Base-by-base conservation (phyloP, 139 green algal genomes). In the Tetraselmis chui region DNA sequence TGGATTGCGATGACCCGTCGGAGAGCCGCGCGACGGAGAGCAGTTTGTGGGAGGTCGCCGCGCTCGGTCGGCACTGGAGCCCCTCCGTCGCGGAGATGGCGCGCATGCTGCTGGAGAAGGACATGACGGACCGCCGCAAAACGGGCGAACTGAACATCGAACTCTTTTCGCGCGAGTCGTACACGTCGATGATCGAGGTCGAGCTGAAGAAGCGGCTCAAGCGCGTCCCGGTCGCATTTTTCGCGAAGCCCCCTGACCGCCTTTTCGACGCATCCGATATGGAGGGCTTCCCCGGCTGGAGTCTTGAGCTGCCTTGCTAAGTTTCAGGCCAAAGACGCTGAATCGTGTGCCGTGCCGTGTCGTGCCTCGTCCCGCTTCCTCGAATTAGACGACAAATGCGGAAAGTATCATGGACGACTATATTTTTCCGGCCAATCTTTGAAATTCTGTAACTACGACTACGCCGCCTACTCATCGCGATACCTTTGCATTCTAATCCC, bases 31-130 rank as follows among this genome's bases (percentile, higher is more conserved):
- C 93, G 0, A 85, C 98, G 75, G 93, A 98, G 86, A 98, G 93
- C 87, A 95, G 89, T 18, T 86, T 99, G 85, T 99, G 96, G 96
- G 96, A 99, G 90, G 32, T 98, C 25, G 88, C 92, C 30, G 89
- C 89, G 0, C 86, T 98, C 22, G 80, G 86, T n/a, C 81, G 85
- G 58, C 95, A 99, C 86, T 94, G 94, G 86, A 93, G 89, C 81
- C 94, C 94, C 1, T 86, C 94, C 84, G 95, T 98, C 80, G 28
- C 76, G 27, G 86, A 97, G 91, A 94, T 97, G 32, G 85, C 94
- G 0, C 79, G 84, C 1, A 92, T 95, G 0, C 80, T 96, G 1
- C 86, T 98, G 30, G 91, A 98, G 81, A 94, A 93, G 80, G 95
- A 99, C 83, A 83, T 99, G 5, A 82, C 85, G 0, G 88, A 97